A percentile compares a stretch with the other conserved stretches of the same genome.
These are phyloP conservation scores for Bjerkandera adusta DNA, from an alignment of 1,284 basidiomycete species.

Conservation along the genomic window DNA sequence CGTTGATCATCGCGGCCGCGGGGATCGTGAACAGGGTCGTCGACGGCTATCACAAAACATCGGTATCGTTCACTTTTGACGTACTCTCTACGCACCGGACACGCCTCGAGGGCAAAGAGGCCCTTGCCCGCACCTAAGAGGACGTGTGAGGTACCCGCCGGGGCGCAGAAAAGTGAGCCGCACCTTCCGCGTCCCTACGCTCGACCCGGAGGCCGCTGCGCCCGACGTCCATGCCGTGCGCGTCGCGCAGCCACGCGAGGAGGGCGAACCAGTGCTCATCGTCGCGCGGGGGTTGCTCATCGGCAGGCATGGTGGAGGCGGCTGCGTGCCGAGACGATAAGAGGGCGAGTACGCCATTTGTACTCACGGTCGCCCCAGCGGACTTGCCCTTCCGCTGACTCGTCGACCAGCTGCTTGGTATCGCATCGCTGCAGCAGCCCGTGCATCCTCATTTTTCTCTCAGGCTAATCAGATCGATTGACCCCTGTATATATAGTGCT, in stretches of 20 bases:
- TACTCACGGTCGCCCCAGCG: slow-evolving; percentile 8
- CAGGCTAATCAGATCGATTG: slow-evolving; percentile 9
- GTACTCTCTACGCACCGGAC: slow-evolving; percentile 48
- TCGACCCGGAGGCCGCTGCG: slow-evolving; percentile 41
- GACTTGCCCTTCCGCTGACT: too few relatives aligned
- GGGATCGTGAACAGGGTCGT: slow-evolving; percentile 68
- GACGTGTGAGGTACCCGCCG: neutral
- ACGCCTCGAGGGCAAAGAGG: slow-evolving; percentile 52
- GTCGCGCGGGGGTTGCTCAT: slow-evolving; percentile 18
- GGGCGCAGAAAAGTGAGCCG: neutral
- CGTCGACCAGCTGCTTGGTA: too few relatives aligned
- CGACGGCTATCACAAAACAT: slow-evolving; percentile 39
- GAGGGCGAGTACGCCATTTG: slow-evolving; percentile 14
- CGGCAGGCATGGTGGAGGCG: neutral
- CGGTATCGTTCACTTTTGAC: neutral
- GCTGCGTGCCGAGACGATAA: slow-evolving; percentile 15
- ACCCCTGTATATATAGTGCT: slow-evolving; percentile 10
- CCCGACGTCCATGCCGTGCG: slow-evolving; percentile 47
- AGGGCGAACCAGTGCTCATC: slow-evolving; percentile 48
- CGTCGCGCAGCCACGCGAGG: slow-evolving; percentile 49
- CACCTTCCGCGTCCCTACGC: slow-evolving; percentile 33
- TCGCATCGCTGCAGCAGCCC: too few relatives aligned
- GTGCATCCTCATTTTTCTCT: too few relatives aligned
- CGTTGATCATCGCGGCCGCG: slow-evolving; percentile 66
- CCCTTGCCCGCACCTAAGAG: slow-evolving; percentile 67